A percentile compares a stretch with the other conserved stretches of the same genome.
These are phyloP conservation scores for Apiospora koreana DNA, from an alignment of 2,329 filamentous ascomycete species.

Conservation along the genomic window DNA sequence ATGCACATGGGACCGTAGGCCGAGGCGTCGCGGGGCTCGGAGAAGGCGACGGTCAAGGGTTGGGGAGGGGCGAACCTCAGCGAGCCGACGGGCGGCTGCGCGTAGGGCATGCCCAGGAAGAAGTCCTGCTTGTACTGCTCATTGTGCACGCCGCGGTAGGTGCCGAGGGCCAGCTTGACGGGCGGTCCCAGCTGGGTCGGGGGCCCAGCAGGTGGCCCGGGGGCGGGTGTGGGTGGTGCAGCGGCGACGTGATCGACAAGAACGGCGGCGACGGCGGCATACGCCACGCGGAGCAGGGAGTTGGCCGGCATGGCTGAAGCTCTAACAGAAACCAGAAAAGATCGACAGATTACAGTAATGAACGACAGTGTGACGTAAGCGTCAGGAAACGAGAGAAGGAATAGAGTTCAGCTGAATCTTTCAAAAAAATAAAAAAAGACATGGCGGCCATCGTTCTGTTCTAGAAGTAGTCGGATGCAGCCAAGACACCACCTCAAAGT, in stretches of 20 bases:
- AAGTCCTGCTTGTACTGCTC: slow-evolving; percentile 43
- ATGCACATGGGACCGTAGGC: slow-evolving; percentile 48
- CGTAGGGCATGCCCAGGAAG: slow-evolving; percentile 53
- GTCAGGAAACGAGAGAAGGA: neutral
- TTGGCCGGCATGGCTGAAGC: neutral
- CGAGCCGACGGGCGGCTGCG: slow-evolving; percentile 38
- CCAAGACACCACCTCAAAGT: neutral
- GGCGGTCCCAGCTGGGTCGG: slow-evolving; percentile 23
- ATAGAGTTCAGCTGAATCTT: neutral
- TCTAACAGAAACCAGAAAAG: neutral
- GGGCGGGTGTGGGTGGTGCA: neutral
- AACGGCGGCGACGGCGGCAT: neutral
- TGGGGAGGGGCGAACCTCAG: slow-evolving; percentile 50
- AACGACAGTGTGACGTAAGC: neutral
- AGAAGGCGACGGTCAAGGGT: slow-evolving; percentile 46
- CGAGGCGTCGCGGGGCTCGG: slow-evolving; percentile 38
- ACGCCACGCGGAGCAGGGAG: neutral
- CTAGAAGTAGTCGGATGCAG: slow-evolving; percentile 1
- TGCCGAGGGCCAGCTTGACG: slow-evolving; percentile 42
- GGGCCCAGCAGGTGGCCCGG: neutral
- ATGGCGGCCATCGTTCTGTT: neutral
- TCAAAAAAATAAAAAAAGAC: neutral
- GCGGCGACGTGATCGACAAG: slow-evolving; percentile 2
- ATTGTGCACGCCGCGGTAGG: slow-evolving; percentile 39
- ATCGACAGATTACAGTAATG: neutral